phyloP scores from a whole-genome alignment of 2,329 filamentous ascomycete species.

The Colletotrichum liaoningense region DNA sequence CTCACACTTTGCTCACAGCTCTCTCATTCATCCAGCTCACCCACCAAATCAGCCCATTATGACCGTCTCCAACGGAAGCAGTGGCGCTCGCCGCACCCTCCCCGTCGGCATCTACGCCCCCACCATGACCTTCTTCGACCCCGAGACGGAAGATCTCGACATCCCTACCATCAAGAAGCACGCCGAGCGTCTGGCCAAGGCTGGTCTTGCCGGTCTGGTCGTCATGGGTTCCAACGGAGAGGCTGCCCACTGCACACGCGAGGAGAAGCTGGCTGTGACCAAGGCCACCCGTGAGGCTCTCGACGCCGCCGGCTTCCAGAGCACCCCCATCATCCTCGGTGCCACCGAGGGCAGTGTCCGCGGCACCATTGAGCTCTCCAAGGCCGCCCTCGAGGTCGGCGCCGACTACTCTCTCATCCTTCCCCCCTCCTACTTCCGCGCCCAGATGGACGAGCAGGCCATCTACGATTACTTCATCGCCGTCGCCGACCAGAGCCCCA shows the following conservation, averaged over 20 bases:
- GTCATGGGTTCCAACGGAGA: constrained; percentile 94
- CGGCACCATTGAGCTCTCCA: constrained; percentile 81
- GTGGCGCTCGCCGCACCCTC: constrained; percentile 63
- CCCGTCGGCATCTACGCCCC: constrained; percentile 88
- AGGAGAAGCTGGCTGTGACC: constrained; percentile 82
- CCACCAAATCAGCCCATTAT: constrained; percentile 30
- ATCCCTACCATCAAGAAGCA: constrained; percentile 83
- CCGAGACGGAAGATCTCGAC: constrained; percentile 86
- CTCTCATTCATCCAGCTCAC: constrained; percentile 14
- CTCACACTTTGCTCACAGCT: constrained; percentile 18
- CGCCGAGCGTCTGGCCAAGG: constrained; percentile 80
- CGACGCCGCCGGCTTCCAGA: constrained; percentile 80
- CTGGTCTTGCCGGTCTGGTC: constrained; percentile 83
- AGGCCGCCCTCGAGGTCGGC: constrained; percentile 74
- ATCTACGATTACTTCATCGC: constrained; percentile 79
- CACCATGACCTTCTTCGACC: constrained; percentile 91
- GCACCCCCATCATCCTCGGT: constrained; percentile 85
- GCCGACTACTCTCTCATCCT: constrained; percentile 85
- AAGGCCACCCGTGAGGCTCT: constrained; percentile 83
- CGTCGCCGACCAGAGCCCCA: constrained; percentile 79
- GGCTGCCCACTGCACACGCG: constrained; percentile 83
- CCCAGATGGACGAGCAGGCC: constrained; percentile 78
- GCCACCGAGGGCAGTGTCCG: constrained; percentile 85
- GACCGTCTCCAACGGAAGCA: constrained; percentile 37
- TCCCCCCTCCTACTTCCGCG: constrained; percentile 85